Percentiles rank a stretch among this genome's conserved stretches.
Evolutionary conservation across 306 rosid genomes (phyloP).

Genomic region (Quercus parvula): DNA sequence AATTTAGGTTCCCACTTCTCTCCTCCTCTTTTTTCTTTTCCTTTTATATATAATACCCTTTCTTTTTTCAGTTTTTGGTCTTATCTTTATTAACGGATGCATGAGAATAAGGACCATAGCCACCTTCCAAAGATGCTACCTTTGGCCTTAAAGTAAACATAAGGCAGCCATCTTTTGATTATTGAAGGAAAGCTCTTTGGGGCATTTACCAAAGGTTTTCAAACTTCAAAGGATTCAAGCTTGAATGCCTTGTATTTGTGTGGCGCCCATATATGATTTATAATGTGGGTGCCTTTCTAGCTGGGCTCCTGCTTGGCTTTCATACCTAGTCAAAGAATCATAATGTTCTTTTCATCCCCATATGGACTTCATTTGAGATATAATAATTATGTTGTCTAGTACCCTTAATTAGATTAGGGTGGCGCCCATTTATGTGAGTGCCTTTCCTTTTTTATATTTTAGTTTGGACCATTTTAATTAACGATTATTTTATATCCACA

Average conservation of each 20-base stretch:
- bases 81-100: conserved; percentile 2
- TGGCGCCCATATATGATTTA: too few species aligned
- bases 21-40: not conserved
- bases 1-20: conserved; percentile 1
- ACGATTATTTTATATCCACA: not conserved
- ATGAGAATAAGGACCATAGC: conserved; percentile 22
- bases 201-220: conserved; percentile 26
- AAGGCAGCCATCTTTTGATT: conserved; percentile 23
- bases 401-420: conserved; percentile 17
- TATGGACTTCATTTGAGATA: conserved; percentile 13
- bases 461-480: not conserved
- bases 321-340: conserved; percentile 40
- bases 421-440: not conserved
- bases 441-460: not conserved
- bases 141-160: conserved; percentile 24
- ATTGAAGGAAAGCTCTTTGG: conserved; percentile 18
- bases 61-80: not conserved
- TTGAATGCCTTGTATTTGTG: conserved; percentile 3
- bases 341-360: conserved; percentile 39
- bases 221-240: conserved; percentile 13
- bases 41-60: conserved; percentile 1
- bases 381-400: conserved; percentile 26
- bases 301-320: conserved; percentile 33
- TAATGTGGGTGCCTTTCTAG: conserved; percentile 1
- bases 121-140: conserved; percentile 29